A percentile compares a stretch with the other conserved stretches of the same genome.
Conservation (phyloP, 2,329 filamentous ascomycete species). For the Ilyonectria mors-panacis region DNA sequence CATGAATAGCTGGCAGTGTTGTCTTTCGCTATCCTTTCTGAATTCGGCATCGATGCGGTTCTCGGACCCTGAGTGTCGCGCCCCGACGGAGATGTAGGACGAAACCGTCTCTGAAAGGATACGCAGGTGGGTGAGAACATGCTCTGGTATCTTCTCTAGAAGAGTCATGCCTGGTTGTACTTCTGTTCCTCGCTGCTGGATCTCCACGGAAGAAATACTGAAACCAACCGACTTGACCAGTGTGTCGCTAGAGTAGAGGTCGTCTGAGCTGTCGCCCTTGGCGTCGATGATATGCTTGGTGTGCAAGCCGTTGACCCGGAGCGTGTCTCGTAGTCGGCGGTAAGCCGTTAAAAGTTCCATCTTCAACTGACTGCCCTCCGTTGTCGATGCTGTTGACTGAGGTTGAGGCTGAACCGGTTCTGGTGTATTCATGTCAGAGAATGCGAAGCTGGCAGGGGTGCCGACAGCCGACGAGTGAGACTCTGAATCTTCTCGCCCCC, state of each 20-base stretch:
- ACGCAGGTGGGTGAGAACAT: constrained; percentile 87
- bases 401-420: constrained; percentile 40
- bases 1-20: constrained; percentile 83
- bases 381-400: constrained; percentile 25
- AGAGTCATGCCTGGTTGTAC: constrained; percentile 81
- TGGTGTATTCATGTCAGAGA: constrained; percentile 53
- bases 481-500: constrained; percentile 57
- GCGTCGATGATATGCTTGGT: constrained; percentile 54
- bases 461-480: constrained; percentile 51
- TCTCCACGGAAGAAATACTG: constrained; percentile 90
- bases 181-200: constrained; percentile 89
- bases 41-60: constrained; percentile 78
- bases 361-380: constrained; percentile 53
- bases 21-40: constrained; percentile 75
- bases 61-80: constrained; percentile 72
- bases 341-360: constrained; percentile 74
- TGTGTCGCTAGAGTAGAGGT: constrained; percentile 70
- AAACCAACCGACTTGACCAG: constrained; percentile 80
- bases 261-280: constrained; percentile 54
- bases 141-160: constrained; percentile 86
- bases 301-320: constrained; percentile 68
- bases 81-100: constrained; percentile 85
- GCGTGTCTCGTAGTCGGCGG: constrained; percentile 71
- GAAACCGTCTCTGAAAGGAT: constrained; percentile 90
- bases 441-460: constrained; percentile 61